These are phyloP conservation scores for Aspergillus floridensis DNA, from an alignment of 2,329 filamentous ascomycete species.

Conservation along the genomic window DNA sequence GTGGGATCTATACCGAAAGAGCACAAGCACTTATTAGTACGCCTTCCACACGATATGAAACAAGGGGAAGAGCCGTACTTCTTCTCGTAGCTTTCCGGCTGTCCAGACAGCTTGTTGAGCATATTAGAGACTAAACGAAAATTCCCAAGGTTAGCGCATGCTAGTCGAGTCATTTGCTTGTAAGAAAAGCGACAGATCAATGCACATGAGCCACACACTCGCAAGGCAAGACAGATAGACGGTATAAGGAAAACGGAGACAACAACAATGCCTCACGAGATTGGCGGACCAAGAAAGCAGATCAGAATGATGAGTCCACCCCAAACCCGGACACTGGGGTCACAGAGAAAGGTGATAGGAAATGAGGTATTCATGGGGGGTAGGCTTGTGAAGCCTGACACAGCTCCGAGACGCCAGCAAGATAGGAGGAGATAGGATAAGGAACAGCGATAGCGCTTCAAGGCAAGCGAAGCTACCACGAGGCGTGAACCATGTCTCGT, in stretches of 20 bases:
- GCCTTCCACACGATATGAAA: conserved; percentile 2
- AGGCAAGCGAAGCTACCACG: conserved; percentile 1
- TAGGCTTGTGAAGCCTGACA: background rate
- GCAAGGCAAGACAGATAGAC: background rate
- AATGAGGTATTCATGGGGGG: background rate
- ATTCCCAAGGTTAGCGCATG: conserved; percentile 2
- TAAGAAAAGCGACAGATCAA: background rate
- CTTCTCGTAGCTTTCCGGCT: conserved; percentile 97
- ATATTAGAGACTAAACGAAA: conserved; percentile 69
- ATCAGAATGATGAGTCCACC: background rate
- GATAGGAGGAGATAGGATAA: background rate
- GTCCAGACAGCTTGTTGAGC: conserved; percentile 93
- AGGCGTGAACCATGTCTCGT: conserved; percentile 3
- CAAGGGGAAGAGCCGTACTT: conserved; percentile 60
- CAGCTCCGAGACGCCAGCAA: background rate
- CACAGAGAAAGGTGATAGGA: background rate
- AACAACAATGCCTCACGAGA: background rate
- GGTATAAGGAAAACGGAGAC: background rate
- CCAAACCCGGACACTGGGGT: background rate
- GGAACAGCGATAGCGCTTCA: conserved; percentile 2
- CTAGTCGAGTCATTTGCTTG: background rate
- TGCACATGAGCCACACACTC: background rate
- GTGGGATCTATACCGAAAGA: conserved; percentile 60
- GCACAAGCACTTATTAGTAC: conserved; percentile 8
- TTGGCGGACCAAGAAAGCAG: conserved; percentile 4